Percentiles rank a stretch among this genome's conserved stretches.
phyloP scores from a whole-genome alignment of 495 filamentous ascomycete species.

The Annulohypoxylon nitens region DNA sequence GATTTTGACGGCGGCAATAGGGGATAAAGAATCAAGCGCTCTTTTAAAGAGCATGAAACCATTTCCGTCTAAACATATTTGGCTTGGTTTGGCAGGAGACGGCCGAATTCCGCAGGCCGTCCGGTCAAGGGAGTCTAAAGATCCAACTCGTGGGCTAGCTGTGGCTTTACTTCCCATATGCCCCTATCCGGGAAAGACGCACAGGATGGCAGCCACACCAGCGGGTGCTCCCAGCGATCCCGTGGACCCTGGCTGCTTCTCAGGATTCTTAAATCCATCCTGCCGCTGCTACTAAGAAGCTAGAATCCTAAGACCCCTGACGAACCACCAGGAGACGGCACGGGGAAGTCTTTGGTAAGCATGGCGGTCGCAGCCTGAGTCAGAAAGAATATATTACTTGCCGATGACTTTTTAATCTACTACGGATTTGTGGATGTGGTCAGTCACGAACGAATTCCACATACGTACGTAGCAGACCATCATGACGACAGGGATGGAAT shows the following conservation, averaged over 20 bases:
- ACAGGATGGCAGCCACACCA: conserved; percentile 34
- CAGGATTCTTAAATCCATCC: conserved; percentile 39
- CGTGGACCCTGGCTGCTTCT: conserved; percentile 34
- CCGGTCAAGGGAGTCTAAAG: conserved; percentile 31
- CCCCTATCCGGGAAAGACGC: conserved; percentile 41
- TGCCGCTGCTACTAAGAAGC: conserved; percentile 32
- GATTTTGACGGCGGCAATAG: conserved; percentile 32
- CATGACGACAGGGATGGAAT: conserved; percentile 48
- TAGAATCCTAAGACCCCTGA: conserved; percentile 38
- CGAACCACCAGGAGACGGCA: conserved; percentile 13
- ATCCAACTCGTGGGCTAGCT: conserved; percentile 30
- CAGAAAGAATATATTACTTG: conserved; percentile 42
- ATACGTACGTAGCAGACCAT: conserved; percentile 46
- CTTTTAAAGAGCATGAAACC: conserved; percentile 17
- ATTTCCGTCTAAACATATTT: conserved; percentile 36
- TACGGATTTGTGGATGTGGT: conserved; percentile 41
- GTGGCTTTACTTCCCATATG: conserved; percentile 40
- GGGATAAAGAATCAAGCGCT: conserved; percentile 29
- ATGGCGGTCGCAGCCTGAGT: conserved; percentile 37
- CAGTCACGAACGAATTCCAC: conserved; percentile 38
- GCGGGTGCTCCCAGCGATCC: conserved; percentile 33
- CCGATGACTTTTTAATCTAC: conserved; percentile 44
- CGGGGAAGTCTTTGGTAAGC: conserved; percentile 43
- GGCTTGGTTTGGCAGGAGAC: conserved; percentile 32
- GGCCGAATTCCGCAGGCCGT: conserved; percentile 30